These are phyloP conservation scores for Spathaspora gorwiae DNA, from an alignment of 805 yeast species.

Conservation along the genomic window DNA sequence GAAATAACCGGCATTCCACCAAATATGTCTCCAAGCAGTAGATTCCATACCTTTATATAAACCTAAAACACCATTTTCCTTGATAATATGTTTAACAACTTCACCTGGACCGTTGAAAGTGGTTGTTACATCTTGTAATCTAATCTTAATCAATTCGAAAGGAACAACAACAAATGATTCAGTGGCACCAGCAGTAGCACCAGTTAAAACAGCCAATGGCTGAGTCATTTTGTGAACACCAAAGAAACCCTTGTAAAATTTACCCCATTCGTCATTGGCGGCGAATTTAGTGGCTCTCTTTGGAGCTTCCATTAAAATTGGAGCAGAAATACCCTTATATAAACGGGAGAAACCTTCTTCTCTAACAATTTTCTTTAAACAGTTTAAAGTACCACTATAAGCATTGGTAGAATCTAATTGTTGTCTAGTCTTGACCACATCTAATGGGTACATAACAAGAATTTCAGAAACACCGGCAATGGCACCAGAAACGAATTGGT, in stretches of 20 bases:
- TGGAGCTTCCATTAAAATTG: slow-evolving; percentile 98
- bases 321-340: slow-evolving; percentile 93
- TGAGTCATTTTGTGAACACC: slow-evolving; percentile 71
- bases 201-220: slow-evolving; percentile 81
- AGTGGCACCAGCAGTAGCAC: slow-evolving; percentile 98
- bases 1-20: slow-evolving; percentile 98
- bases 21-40: slow-evolving; percentile 92
- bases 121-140: slow-evolving; percentile 85
- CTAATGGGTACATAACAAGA: slow-evolving; percentile 92
- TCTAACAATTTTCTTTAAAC: slow-evolving; percentile 75
- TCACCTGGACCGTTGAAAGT: slow-evolving; percentile 81
- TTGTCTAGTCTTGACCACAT: slow-evolving; percentile 94
- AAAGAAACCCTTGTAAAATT: slow-evolving; percentile 66
- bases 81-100: slow-evolving; percentile 68
- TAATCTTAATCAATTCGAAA: slow-evolving; percentile 90
- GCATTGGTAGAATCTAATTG: slow-evolving; percentile 65
- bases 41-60: slow-evolving; percentile 94
- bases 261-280: slow-evolving; percentile 95
- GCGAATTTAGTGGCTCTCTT: slow-evolving; percentile 98
- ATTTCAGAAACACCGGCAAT: slow-evolving; percentile 97
- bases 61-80: slow-evolving; percentile 73
- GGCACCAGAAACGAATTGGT: slow-evolving; percentile 91
- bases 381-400: slow-evolving; percentile 80
- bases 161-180: slow-evolving; percentile 98
- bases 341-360: slow-evolving; percentile 81